Percentiles rank a stretch among this genome's conserved stretches.
These are phyloP conservation scores for Penicillium salamii DNA, from an alignment of 495 filamentous ascomycete species.

Conservation along the genomic window DNA sequence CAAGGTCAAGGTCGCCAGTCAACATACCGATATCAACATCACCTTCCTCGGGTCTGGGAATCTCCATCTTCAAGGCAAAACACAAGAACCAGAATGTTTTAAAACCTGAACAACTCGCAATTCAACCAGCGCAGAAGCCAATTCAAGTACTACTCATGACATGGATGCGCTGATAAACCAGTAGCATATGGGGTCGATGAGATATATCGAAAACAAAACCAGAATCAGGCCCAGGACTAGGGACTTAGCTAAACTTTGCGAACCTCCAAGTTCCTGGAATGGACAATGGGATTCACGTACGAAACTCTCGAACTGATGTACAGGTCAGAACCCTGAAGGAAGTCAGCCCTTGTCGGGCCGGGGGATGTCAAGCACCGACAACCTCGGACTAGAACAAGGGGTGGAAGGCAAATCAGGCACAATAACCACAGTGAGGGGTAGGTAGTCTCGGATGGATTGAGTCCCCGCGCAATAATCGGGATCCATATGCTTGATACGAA, in stretches of 20 bases:
- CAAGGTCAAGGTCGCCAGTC: background rate
- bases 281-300: background rate
- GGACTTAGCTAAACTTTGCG: background rate
- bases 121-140: background rate
- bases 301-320: conserved; percentile 6
- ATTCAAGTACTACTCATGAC: conserved; percentile 13
- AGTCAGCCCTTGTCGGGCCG: background rate
- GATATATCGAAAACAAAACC: conserved; percentile 1
- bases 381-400: conserved; percentile 10
- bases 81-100: background rate
- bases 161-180: background rate
- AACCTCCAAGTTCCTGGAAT: background rate
- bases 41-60: conserved; percentile 27
- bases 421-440: background rate
- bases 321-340: conserved; percentile 13
- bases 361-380: background rate
- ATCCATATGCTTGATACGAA: background rate
- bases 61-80: conserved; percentile 20
- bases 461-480: background rate
- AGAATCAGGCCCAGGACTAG: background rate
- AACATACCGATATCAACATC: conserved; percentile 31
- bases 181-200: background rate
- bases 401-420: conserved; percentile 2
- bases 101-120: background rate
- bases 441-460: background rate